Conservation (phyloP, 495 filamentous ascomycete genomes). For the Opeltia flavorubescens region DNA sequence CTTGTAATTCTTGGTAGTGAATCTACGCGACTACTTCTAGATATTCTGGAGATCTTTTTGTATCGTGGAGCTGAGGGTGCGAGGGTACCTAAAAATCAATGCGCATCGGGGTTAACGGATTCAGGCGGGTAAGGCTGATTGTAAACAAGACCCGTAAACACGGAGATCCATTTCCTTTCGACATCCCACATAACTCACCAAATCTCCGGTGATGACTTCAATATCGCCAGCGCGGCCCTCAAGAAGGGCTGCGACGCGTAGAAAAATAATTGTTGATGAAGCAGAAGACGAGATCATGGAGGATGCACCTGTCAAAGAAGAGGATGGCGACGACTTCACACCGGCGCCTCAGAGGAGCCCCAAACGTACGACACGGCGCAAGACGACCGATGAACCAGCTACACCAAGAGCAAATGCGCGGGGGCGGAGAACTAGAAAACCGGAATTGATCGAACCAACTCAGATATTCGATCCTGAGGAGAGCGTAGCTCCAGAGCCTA, state of each 20-base stretch:
- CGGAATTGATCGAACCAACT: conserved; percentile 41
- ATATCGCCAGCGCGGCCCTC: conserved; percentile 58
- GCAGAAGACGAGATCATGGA: conserved; percentile 53
- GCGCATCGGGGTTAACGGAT: neutral
- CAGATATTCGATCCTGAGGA: conserved; percentile 45
- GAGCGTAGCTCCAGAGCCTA: conserved; percentile 38
- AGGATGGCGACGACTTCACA: conserved; percentile 68
- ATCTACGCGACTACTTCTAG: neutral
- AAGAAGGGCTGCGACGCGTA: conserved; percentile 56
- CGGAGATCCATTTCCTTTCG: neutral
- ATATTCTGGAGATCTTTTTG: neutral
- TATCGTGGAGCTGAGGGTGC: neutral
- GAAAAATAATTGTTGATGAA: conserved; percentile 59
- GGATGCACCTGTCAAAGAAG: conserved; percentile 40
- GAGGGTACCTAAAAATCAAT: neutral
- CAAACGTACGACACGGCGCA: conserved; percentile 38
- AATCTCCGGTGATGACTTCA: conserved; percentile 33
- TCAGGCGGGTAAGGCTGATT: conserved; percentile 1
- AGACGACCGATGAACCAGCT: conserved; percentile 38
- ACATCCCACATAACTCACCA: neutral
- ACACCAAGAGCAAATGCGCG: conserved; percentile 24
- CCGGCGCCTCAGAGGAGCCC: conserved; percentile 46
- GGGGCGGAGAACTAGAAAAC: conserved; percentile 19
- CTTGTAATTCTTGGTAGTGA: neutral
- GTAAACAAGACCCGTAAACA: conserved; percentile 5